Percentiles rank a stretch among this genome's conserved stretches.
Evolutionary conservation across 768 basidiomycete species (phyloP).

Genomic region (Chalciporus chontae): DNA sequence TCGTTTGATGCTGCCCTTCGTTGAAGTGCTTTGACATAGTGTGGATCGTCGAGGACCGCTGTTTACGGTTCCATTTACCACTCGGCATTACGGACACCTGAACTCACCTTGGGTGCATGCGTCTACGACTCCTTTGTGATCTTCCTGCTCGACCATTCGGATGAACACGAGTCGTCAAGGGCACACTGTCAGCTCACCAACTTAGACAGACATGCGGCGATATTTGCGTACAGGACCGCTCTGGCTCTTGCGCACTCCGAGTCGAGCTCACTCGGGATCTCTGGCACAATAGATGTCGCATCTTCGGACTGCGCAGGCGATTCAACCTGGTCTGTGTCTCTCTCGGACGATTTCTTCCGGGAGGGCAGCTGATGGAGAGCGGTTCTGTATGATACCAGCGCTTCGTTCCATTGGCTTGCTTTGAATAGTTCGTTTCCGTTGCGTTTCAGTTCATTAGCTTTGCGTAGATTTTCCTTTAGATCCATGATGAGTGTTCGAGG

Average conservation of each 20-base stretch:
- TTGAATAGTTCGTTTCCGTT: slow-evolving; percentile 78
- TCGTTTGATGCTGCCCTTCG: slow-evolving; percentile 88
- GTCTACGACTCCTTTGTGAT: slow-evolving; percentile 75
- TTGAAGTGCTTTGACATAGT: slow-evolving; percentile 84
- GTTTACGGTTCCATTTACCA: slow-evolving; percentile 7
- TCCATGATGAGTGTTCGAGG: slow-evolving; percentile 5
- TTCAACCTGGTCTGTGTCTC: slow-evolving; percentile 15
- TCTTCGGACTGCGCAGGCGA: not conserved
- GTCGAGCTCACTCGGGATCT: slow-evolving; percentile 35
- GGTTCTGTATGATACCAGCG: slow-evolving; percentile 63
- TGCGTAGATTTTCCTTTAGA: slow-evolving; percentile 41
- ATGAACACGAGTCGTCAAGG: not conserved
- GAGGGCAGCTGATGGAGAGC: slow-evolving; percentile 68
- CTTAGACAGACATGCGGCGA: slow-evolving; percentile 81
- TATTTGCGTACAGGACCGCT: slow-evolving; percentile 80
- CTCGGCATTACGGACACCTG: not conserved
- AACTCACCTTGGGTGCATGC: slow-evolving; percentile 72
- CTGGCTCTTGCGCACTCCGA: slow-evolving; percentile 53
- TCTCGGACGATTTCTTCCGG: slow-evolving; percentile 25
- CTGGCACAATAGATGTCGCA: slow-evolving; percentile 6
- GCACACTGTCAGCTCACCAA: slow-evolving; percentile 45
- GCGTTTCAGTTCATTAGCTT: slow-evolving; percentile 62
- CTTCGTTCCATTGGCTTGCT: slow-evolving; percentile 60
- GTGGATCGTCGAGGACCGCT: slow-evolving; percentile 86
- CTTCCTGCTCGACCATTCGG: slow-evolving; percentile 44